These are phyloP conservation scores for Geoglossum glabrum DNA, from an alignment of 495 filamentous ascomycete genomes.

Conservation along the genomic window DNA sequence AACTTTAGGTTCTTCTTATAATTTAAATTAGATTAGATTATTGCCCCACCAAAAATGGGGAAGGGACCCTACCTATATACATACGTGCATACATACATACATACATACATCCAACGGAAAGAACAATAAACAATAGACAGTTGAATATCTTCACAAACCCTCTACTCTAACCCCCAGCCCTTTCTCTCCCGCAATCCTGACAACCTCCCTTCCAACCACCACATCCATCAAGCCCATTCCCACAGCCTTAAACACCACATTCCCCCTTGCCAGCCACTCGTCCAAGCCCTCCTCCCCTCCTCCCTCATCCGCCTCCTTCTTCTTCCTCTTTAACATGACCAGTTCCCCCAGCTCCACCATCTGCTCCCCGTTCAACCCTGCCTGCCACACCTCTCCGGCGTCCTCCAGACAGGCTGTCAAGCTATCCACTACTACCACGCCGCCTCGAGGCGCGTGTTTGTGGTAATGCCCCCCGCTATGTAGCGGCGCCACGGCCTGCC, in stretches of 20 bases:
- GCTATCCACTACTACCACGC: conserved; percentile 67
- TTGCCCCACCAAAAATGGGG: no score
- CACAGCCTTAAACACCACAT: conserved; percentile 75
- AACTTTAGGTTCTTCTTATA: no score
- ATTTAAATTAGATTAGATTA: no score
- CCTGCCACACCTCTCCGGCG: conserved; percentile 74
- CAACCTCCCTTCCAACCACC: conserved; percentile 51
- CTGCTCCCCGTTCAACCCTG: conserved; percentile 45
- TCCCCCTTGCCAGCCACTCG: conserved; percentile 58
- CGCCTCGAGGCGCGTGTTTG: conserved; percentile 49
- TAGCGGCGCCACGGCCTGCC: conserved; percentile 38
- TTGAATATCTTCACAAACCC: conserved; percentile 33
- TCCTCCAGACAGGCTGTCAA: conserved; percentile 61
- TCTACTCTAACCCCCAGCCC: conserved; percentile 52
- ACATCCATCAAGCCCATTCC: conserved; percentile 69
- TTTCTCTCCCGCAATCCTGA: conserved; percentile 50
- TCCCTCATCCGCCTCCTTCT: conserved; percentile 21
- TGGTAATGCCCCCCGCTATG: conserved; percentile 36
- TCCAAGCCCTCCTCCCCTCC: conserved; percentile 33
- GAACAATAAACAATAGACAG: background rate
- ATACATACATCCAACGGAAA: background rate
- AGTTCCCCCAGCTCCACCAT: conserved; percentile 77
- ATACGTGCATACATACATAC: no score
- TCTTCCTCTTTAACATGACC: conserved; percentile 40
- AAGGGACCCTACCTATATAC: no score